Evolutionary conservation across 1,284 basidiomycete genomes (phyloP).

Genomic region (Ustilago crameri): DNA sequence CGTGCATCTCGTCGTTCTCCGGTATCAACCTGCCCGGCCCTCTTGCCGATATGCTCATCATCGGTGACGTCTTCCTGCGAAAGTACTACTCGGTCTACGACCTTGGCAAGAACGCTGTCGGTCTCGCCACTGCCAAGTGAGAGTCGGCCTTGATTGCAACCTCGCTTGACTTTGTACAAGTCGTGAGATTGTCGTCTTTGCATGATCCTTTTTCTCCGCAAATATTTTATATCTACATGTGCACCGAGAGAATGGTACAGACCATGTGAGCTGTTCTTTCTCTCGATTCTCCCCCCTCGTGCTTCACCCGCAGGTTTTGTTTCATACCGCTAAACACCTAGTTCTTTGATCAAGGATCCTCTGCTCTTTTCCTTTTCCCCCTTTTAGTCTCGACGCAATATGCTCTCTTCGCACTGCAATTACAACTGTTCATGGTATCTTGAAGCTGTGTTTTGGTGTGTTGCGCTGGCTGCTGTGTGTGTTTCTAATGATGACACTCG

Average conservation of each 20-base stretch:
- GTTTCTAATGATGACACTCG: no score
- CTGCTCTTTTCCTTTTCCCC: not conserved
- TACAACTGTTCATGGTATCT: constrained; percentile 8
- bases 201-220: not conserved
- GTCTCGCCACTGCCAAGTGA: constrained; percentile 76
- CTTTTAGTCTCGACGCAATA: constrained; percentile 4
- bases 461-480: no score
- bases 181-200: not conserved
- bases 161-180: no score
- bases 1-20: constrained; percentile 93
- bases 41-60: constrained; percentile 88
- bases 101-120: constrained; percentile 82
- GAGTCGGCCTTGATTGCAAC: no score
- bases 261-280: not conserved
- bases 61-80: constrained; percentile 75
- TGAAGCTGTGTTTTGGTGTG: no score
- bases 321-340: no score
- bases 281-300: not conserved
- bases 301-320: not conserved
- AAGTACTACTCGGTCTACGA: constrained; percentile 97
- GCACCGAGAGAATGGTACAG: not conserved
- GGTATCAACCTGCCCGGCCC: constrained; percentile 91
- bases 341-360: not conserved
- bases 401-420: constrained; percentile 17
- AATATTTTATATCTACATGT: not conserved